These are phyloP conservation scores for Nowakowskiella sp. DNA, from an alignment of 192 early-diverging fungal species.

Conservation along the genomic window DNA sequence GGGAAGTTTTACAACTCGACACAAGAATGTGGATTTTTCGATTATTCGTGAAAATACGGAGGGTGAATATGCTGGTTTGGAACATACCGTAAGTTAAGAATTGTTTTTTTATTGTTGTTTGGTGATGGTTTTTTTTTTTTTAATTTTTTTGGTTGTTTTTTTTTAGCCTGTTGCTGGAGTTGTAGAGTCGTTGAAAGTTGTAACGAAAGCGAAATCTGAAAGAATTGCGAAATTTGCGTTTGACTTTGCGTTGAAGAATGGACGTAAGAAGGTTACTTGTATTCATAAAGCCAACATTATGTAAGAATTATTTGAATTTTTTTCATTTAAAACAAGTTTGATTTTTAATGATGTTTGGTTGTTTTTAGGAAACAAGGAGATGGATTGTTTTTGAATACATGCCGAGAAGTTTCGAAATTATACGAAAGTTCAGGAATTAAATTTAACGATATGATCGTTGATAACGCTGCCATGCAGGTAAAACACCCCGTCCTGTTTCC, in stretches of 20 bases:
- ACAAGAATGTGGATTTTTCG: slow-evolving; percentile 92
- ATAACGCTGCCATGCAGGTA: slow-evolving; percentile 97
- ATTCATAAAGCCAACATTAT: slow-evolving; percentile 99
- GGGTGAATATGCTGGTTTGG: slow-evolving; percentile 98
- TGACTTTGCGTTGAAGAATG: slow-evolving; percentile 96
- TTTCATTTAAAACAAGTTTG: slow-evolving; percentile 1
- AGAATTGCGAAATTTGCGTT: slow-evolving; percentile 98
- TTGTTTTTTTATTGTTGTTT: not conserved
- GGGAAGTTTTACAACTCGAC: slow-evolving; percentile 69
- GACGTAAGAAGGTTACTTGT: slow-evolving; percentile 94
- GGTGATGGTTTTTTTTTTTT: not conserved
- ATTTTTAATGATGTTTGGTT: not conserved
- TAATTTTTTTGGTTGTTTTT: not conserved
- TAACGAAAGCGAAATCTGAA: slow-evolving; percentile 94
- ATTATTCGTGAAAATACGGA: slow-evolving; percentile 99
- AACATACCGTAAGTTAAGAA: slow-evolving; percentile 66
- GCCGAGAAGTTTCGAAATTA: slow-evolving; percentile 90
- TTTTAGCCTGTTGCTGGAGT: slow-evolving; percentile 87
- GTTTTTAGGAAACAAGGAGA: slow-evolving; percentile 82
- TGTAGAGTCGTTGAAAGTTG: slow-evolving; percentile 97
- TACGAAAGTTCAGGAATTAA: slow-evolving; percentile 83
- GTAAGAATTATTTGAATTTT: slow-evolving; percentile 32
- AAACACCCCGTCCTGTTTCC: too few relatives aligned
- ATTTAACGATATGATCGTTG: slow-evolving; percentile 99
- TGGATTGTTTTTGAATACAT: slow-evolving; percentile 94